Conservation (phyloP, 345 rosid species). For the Salix udensis region DNA sequence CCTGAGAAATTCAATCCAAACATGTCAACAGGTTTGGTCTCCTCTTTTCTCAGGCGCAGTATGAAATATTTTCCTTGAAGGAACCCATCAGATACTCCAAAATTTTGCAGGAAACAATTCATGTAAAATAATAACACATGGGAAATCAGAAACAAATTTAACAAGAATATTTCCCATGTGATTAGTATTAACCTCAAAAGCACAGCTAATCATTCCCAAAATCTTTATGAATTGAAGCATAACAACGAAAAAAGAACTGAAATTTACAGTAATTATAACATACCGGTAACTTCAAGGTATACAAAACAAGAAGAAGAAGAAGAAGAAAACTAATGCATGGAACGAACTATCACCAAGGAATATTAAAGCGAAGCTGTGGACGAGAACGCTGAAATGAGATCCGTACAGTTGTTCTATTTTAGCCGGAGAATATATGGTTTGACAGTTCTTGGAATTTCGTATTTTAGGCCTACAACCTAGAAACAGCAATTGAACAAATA, state of each 20-base stretch:
- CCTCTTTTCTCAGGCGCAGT: neutral
- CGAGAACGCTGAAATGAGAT: neutral
- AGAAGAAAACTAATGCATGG: neutral
- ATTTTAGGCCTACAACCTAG: neutral
- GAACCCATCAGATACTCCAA: neutral
- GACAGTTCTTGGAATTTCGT: neutral
- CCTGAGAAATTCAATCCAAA: constrained; percentile 13
- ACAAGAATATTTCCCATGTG: neutral
- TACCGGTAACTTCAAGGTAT: neutral
- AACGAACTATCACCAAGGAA: neutral
- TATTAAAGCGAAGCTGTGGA: neutral
- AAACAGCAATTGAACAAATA: too few species aligned
- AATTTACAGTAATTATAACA: neutral
- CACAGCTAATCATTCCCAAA: neutral
- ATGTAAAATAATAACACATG: too few species aligned
- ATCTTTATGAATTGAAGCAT: neutral
- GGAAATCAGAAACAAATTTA: too few species aligned
- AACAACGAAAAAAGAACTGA: neutral
- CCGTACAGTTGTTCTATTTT: neutral
- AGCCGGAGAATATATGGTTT: neutral
- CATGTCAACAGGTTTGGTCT: neutral
- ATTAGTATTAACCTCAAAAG: neutral
- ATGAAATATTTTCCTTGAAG: neutral
- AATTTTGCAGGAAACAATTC: neutral
- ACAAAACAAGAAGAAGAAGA: neutral